These are phyloP conservation scores for Neurospora sp. DNA, from an alignment of 2,329 filamentous ascomycete genomes.

Conservation along the genomic window DNA sequence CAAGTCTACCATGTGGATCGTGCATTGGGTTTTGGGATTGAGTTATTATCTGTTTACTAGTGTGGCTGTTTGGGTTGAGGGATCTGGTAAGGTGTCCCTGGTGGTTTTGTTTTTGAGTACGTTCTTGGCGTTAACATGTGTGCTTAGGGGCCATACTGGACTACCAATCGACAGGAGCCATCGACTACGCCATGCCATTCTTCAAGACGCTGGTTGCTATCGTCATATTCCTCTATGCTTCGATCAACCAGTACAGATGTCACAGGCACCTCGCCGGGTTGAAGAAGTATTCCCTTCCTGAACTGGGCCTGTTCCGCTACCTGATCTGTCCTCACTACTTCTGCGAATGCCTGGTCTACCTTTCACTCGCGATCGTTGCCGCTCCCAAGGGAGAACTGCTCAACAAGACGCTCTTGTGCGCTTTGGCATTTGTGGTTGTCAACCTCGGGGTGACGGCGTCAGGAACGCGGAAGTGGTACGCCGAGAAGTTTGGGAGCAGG, in stretches of 20 bases:
- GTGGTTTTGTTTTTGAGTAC: too few relatives aligned
- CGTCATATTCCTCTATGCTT: slow-evolving; percentile 59
- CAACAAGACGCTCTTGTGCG: slow-evolving; percentile 65
- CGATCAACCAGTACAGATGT: slow-evolving; percentile 62
- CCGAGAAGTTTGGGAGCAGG: slow-evolving; percentile 59
- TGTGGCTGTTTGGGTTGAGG: slow-evolving; percentile 77
- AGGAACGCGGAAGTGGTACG: slow-evolving; percentile 72
- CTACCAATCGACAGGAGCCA: slow-evolving; percentile 10
- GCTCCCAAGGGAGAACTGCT: slow-evolving; percentile 56
- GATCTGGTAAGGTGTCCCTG: slow-evolving; percentile 42
- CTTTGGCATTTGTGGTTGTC: slow-evolving; percentile 59
- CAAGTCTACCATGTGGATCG: slow-evolving; percentile 71
- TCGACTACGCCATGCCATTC: slow-evolving; percentile 22
- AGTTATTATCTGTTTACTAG: slow-evolving; percentile 66
- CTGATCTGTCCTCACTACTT: slow-evolving; percentile 86
- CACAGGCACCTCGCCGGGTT: slow-evolving; percentile 60
- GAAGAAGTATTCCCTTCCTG: slow-evolving; percentile 74
- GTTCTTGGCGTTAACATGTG: slow-evolving; percentile 4
- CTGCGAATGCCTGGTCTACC: slow-evolving; percentile 76
- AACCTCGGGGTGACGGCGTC: slow-evolving; percentile 77
- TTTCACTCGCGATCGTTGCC: slow-evolving; percentile 62
- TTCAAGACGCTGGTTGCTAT: slow-evolving; percentile 45
- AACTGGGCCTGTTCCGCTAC: slow-evolving; percentile 58
- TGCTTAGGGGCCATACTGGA: slow-evolving; percentile 24
- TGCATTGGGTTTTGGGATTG: slow-evolving; percentile 72